A percentile compares a stretch with the other conserved stretches of the same genome.
phyloP scores from a whole-genome alignment of 352 stramenopile genomes.

The Phytophthora sojae region DNA sequence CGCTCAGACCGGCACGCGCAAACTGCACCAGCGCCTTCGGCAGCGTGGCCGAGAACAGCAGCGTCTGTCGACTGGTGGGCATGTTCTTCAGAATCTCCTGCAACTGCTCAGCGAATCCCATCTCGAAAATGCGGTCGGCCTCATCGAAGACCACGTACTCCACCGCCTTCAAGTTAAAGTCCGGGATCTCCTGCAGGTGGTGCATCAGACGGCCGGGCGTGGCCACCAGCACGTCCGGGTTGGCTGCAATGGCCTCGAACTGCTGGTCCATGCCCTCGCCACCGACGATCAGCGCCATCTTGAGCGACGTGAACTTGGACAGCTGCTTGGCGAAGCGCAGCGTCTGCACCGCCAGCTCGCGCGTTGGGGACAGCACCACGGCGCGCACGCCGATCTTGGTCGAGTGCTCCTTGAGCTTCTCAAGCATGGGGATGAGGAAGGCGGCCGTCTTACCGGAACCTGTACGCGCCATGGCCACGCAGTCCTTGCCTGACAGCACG shows the following conservation, averaged over 20 bases:
- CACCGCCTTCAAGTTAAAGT: constrained; percentile 93
- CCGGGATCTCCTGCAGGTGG: constrained; percentile 92
- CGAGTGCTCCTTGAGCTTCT: constrained; percentile 96
- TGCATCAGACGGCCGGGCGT: constrained; percentile 96
- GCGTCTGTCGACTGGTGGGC: constrained; percentile 85
- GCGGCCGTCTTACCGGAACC: constrained; percentile 98
- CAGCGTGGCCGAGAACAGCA: constrained; percentile 98
- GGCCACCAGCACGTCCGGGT: constrained; percentile 95
- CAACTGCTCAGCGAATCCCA: constrained; percentile 99
- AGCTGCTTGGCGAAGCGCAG: constrained; percentile 91
- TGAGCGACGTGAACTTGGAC: constrained; percentile 92
- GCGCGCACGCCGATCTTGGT: constrained; percentile 87
- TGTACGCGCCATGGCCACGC: constrained; percentile 98
- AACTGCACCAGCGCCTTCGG: constrained; percentile 98
- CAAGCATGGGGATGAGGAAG: constrained; percentile 98
- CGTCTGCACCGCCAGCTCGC: constrained; percentile 99
- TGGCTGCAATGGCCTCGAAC: constrained; percentile 95
- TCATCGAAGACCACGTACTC: constrained; percentile 98
- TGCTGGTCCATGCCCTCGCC: constrained; percentile 99
- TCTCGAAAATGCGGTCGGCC: constrained; percentile 99
- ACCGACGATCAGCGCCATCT: constrained; percentile 95
- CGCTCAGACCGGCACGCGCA: constrained; percentile 96
- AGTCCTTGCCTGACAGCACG: constrained; percentile 96
- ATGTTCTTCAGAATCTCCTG: constrained; percentile 94
- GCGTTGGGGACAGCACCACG: constrained; percentile 96